Evolutionary conservation across 495 filamentous ascomycete genomes (phyloP), one percentile per base, ranked within the genome.

Genomic region (Thermochaetoides thermophila): DNA sequence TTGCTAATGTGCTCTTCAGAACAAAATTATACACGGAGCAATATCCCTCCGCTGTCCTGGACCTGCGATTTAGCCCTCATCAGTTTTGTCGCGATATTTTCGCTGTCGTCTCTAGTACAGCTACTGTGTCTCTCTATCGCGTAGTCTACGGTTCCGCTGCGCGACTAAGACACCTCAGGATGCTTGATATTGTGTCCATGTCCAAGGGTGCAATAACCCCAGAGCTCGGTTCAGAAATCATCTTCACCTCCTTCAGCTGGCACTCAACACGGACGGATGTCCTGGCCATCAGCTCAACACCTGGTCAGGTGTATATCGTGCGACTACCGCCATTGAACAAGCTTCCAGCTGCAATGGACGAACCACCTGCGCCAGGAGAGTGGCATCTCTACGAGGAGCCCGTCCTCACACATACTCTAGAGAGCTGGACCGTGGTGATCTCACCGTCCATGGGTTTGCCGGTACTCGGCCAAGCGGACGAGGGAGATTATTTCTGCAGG

Each of bases 31-130:
- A 73, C 37, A 71, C 64, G 1, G 32, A 76, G 17, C 50, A 62
- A 2, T 66, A 74, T 21, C 67, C 67, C 25, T 78, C 71, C 42
- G 84, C 83, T 14, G 64, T 95, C 15, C 72, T 96, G 27, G 87
- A 96, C 49, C 66, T 94, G 15, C 79, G 82, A 37, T 95, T 94
- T 53, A 73, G 75, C 38, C 75, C 73, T 5, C 49, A 57, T 25
- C 29, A 35, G 13, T 56, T 50, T 17, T 44, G 58, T n/a, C 55
- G 58, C 10, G 55, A 57, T 17, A 48, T 71, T 10, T 61, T 89
- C 18, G 82, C 71, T 7, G 71, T 76, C 18, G 81, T 83, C 7
- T 76, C 73, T 7, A 89, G 82, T 38, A 76, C 73, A 4, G 84
- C 78, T 2, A 61, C 62, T 7, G n/a, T n/a, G n/a, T n/a, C n/a